Evolutionary conservation across 2,329 filamentous ascomycete species (phyloP).

Genomic region (Sclerotinia spermophila): DNA sequence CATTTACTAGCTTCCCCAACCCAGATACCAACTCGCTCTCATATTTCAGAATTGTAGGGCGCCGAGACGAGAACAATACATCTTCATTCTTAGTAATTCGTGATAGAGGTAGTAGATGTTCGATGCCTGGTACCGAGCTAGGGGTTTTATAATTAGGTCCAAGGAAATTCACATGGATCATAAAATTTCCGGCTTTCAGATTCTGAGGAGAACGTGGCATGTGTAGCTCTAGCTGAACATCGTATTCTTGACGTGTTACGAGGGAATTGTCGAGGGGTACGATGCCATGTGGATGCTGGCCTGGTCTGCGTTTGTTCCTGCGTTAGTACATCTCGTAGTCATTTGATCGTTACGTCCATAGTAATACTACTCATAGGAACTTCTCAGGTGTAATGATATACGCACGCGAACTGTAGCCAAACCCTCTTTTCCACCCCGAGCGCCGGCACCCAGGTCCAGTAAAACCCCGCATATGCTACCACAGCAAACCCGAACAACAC

Average conservation of each 20-base stretch:
- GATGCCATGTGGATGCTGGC: conserved; percentile 36
- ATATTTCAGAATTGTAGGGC: conserved; percentile 77
- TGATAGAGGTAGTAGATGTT: conserved; percentile 4
- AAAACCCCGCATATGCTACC: conserved; percentile 63
- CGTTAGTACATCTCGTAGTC: neutral
- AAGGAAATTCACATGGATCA: conserved; percentile 76
- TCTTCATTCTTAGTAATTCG: conserved; percentile 14
- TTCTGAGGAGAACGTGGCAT: conserved; percentile 79
- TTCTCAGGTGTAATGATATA: neutral
- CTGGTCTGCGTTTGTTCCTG: conserved; percentile 38
- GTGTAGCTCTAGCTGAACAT: conserved; percentile 70
- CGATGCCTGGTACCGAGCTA: conserved; percentile 32
- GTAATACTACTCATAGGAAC: neutral
- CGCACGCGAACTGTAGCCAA: conserved; percentile 63
- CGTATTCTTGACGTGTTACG: conserved; percentile 74
- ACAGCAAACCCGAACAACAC: conserved; percentile 55
- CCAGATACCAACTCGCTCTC: conserved; percentile 62
- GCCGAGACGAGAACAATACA: conserved; percentile 60
- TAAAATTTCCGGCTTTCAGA: conserved; percentile 81
- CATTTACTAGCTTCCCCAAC: conserved; percentile 58
- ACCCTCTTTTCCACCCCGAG: conserved; percentile 59
- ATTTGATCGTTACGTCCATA: neutral
- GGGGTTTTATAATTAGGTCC: conserved; percentile 42
- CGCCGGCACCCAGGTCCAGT: conserved; percentile 64
- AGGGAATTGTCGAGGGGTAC: conserved; percentile 45